These are phyloP conservation scores for Camellia sinensis DNA, from an alignment of 148 eudicot species.

Conservation along the genomic window DNA sequence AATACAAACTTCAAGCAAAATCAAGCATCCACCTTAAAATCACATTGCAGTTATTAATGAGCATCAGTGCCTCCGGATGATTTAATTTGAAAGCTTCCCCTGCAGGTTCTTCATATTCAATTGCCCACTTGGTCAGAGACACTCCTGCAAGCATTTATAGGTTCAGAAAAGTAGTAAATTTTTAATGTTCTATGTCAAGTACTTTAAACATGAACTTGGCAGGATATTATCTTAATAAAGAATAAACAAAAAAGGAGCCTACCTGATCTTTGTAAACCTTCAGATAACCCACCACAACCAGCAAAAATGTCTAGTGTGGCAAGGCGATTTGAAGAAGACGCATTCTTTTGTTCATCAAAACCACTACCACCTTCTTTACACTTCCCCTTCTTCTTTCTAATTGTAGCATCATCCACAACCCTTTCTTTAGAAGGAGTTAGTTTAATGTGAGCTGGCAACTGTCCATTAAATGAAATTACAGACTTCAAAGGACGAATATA, in stretches of 20 bases:
- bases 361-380: conserved; percentile 63
- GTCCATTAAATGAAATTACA: conserved; percentile 16
- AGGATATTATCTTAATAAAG: neutral
- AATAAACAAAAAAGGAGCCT: conserved; percentile 11
- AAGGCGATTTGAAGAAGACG: conserved; percentile 29
- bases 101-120: conserved; percentile 97
- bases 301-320: conserved; percentile 92
- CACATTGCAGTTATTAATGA: conserved; percentile 88
- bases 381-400: conserved; percentile 84
- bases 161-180: neutral
- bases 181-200: no score
- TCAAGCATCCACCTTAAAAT: conserved; percentile 56
- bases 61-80: conserved; percentile 73
- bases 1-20: neutral
- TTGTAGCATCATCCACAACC: conserved; percentile 37
- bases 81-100: conserved; percentile 88
- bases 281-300: conserved; percentile 98
- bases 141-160: conserved; percentile 54
- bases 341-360: conserved; percentile 29
- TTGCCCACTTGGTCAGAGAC: conserved; percentile 90
- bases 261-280: conserved; percentile 89
- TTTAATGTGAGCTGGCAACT: conserved; percentile 70
- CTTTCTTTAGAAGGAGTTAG: conserved; percentile 39
- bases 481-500: neutral
- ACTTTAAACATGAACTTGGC: neutral